Conservation (phyloP, 331 rosid species). For the Rosa hybrid region DNA sequence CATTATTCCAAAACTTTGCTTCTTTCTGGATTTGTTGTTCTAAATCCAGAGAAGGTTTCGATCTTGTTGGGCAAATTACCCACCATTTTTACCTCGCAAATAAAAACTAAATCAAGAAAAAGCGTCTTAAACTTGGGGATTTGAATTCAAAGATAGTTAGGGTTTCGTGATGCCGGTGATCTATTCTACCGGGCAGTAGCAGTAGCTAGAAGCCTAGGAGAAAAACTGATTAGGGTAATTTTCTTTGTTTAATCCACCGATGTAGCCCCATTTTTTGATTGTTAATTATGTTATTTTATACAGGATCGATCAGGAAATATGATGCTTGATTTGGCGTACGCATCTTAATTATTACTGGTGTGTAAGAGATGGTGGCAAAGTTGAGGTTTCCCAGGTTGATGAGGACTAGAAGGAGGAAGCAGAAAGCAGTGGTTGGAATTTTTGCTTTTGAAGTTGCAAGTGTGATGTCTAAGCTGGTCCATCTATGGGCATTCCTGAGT, state of each 20-base stretch:
- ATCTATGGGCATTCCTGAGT: conserved; percentile 68
- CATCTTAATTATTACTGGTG: conserved; percentile 17
- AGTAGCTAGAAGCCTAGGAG: no score
- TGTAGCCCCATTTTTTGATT: background rate
- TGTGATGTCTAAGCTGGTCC: conserved; percentile 87
- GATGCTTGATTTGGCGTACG: conserved; percentile 37
- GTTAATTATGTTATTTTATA: background rate
- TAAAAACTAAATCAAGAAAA: no score
- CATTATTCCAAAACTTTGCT: background rate
- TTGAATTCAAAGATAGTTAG: background rate
- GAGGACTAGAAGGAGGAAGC: conserved; percentile 41
- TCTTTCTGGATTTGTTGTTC: background rate
- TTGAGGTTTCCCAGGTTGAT: background rate
- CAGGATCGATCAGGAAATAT: conserved; percentile 20
- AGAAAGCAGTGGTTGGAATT: conserved; percentile 68
- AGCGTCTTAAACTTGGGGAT: no score
- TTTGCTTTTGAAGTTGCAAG: conserved; percentile 90
- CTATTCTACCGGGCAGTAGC: background rate
- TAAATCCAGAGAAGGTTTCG: background rate
- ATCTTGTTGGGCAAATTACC: background rate
- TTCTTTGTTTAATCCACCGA: background rate
- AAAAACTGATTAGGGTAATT: background rate
- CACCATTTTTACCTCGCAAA: no score
- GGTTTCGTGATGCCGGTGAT: background rate
- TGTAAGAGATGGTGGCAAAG: conserved; percentile 47